Evolutionary conservation across 1,284 basidiomycete species (phyloP), one percentile per base, ranked within the genome.

Genomic region (Heterobasidion parviporum): DNA sequence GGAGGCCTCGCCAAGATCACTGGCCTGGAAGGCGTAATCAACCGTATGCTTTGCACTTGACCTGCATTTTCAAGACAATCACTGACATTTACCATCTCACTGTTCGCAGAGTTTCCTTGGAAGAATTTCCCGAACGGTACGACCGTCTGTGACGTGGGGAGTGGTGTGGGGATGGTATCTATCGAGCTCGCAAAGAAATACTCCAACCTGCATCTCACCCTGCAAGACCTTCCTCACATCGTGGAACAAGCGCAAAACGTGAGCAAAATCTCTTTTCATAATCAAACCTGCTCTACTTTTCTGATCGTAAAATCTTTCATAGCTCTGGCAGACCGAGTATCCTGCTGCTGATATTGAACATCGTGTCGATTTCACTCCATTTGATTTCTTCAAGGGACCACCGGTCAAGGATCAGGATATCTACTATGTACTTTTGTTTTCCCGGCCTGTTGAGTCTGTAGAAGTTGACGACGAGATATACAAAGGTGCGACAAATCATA

Each of bases 101-200:
- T 44, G 10, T n/a, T 15, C 43, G 35, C 55, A 77, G 72, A 58
- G 3, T 78, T 74, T 61, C 74, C 78, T 7, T 81, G 78, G 79
- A 57, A 64, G 16, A 60, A 64, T 8, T 64, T 77, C 1, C 61
- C 65, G 2, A 34, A 63, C 4, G 69, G 66, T 8, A 67, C 73
- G 0, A 70, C 67, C 0, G 59, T 83, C 12, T 77, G 75, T 38
- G 81, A 82, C 61, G 68, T 83, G 7, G 80, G 77, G 2, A 70
- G 75, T 1, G 74, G 79, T 1, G 63, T 72, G 32, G 80, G 81
- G 0, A 62, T 69, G 15, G 64, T 77, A 16, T 67, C 73, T 1
- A 64, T 80, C 15, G 67, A 70, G 26, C 67, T 83, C 4, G 62
- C 70, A 0, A 72, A 70, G 58, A 61, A 61, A 10, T 67, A 73